Conservation (phyloP, 1,284 basidiomycete species). For the Porodaedalea pini region DNA sequence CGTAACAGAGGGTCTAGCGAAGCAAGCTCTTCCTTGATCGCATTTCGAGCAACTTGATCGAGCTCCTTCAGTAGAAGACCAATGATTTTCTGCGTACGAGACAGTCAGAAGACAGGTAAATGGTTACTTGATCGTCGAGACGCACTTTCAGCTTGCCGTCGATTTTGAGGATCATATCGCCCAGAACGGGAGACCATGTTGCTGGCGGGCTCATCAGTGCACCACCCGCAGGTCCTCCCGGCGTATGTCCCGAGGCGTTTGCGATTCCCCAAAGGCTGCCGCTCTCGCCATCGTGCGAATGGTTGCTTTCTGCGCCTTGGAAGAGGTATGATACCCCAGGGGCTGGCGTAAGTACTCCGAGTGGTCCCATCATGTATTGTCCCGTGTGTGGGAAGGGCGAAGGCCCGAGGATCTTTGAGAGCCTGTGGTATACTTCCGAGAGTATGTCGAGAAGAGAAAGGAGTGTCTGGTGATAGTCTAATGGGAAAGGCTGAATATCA, state of each 20-base stretch:
- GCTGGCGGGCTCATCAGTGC: conserved; percentile 49
- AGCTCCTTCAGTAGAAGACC: conserved; percentile 74
- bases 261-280: conserved; percentile 70
- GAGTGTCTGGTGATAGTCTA: conserved; percentile 85
- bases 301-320: conserved; percentile 35
- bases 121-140: conserved; percentile 18
- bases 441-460: conserved; percentile 83
- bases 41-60: conserved; percentile 71
- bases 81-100: conserved; percentile 66
- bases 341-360: conserved; percentile 67
- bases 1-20: conserved; percentile 73
- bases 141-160: conserved; percentile 79
- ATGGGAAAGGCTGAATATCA: conserved; percentile 62
- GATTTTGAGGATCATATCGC: conserved; percentile 73
- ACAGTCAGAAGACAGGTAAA: neutral
- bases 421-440: conserved; percentile 82
- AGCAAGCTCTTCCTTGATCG: conserved; percentile 77
- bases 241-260: conserved; percentile 33
- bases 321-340: conserved; percentile 81
- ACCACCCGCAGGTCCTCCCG: conserved; percentile 22
- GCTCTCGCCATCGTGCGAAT: conserved; percentile 37
- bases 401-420: conserved; percentile 73
- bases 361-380: conserved; percentile 72
- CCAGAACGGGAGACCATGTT: conserved; percentile 57
- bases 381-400: conserved; percentile 63